These are phyloP conservation scores for Epithemia pelagica DNA, from an alignment of 108 stramenopile genomes.

Conservation along the genomic window DNA sequence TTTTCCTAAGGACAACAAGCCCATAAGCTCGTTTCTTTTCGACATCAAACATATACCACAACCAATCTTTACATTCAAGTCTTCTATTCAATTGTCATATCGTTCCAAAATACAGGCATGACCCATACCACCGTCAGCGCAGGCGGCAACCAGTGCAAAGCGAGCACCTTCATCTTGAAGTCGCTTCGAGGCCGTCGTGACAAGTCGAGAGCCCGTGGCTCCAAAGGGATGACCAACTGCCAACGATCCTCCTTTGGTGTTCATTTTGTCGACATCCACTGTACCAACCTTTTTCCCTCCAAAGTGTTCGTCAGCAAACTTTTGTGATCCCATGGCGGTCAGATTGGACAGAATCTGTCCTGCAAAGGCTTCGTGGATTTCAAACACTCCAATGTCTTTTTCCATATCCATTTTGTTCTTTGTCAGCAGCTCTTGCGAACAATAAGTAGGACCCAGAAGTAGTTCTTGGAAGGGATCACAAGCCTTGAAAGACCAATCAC, in stretches of 20 bases:
- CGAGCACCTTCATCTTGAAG: slow-evolving; percentile 87
- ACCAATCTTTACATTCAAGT: no score
- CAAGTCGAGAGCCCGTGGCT: slow-evolving; percentile 88
- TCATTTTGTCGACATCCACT: slow-evolving; percentile 89
- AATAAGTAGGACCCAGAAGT: slow-evolving; percentile 90
- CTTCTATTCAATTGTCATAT: slow-evolving; percentile 50
- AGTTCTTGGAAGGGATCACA: slow-evolving; percentile 98
- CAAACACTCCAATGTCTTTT: slow-evolving; percentile 90
- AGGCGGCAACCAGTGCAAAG: slow-evolving; percentile 96
- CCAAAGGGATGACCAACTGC: slow-evolving; percentile 99
- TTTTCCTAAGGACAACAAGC: no score
- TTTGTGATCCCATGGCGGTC: slow-evolving; percentile 88
- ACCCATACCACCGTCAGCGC: slow-evolving; percentile 96
- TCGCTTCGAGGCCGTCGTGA: slow-evolving; percentile 94
- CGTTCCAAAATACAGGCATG: slow-evolving; percentile 89
- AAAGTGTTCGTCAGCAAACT: slow-evolving; percentile 85
- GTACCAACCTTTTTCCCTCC: slow-evolving; percentile 86
- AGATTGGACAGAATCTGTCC: slow-evolving; percentile 97
- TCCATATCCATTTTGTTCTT: slow-evolving; percentile 71
- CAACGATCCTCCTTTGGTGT: slow-evolving; percentile 94
- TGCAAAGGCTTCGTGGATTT: slow-evolving; percentile 99
- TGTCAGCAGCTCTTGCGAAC: slow-evolving; percentile 71
- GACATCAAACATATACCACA: no score
- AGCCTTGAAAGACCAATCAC: slow-evolving; percentile 93
- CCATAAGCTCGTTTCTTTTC: no score